Evolutionary conservation across 805 yeast species (phyloP).

Genomic region (Candida stauntonica): DNA sequence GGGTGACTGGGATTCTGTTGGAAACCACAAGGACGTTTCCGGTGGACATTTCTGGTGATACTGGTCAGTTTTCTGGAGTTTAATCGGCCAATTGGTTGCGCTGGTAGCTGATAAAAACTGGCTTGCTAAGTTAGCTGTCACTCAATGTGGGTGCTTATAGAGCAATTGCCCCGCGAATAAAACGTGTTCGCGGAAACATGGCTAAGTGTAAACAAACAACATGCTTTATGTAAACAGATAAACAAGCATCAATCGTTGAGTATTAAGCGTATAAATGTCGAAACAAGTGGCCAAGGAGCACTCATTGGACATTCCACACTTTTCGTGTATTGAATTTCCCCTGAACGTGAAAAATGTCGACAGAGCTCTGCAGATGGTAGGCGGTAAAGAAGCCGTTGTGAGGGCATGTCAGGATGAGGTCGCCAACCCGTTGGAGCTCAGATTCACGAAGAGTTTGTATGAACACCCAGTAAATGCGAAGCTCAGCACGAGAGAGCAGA

Average conservation of each 20-base stretch:
- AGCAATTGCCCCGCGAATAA: no score
- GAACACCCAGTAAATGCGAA: constrained; percentile 64
- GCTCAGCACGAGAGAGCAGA: constrained; percentile 48
- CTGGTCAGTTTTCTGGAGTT: no score
- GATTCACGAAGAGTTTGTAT: constrained; percentile 34
- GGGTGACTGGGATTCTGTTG: constrained; percentile 92
- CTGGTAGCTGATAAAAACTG: neutral
- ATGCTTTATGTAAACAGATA: neutral
- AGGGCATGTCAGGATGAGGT: constrained; percentile 29
- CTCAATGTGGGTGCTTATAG: no score
- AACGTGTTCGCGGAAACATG: no score
- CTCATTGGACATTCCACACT: constrained; percentile 69
- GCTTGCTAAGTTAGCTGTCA: no score
- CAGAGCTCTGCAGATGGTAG: constrained; percentile 65
- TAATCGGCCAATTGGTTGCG: no score
- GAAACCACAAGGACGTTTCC: constrained; percentile 84
- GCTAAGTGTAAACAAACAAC: constrained; percentile 1
- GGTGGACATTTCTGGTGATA: constrained; percentile 9
- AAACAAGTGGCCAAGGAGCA: constrained; percentile 45
- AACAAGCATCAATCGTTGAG: neutral
- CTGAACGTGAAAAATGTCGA: constrained; percentile 57
- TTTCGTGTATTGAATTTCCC: constrained; percentile 76
- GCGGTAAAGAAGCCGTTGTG: constrained; percentile 45
- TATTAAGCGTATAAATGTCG: constrained; percentile 11
- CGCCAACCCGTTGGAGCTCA: constrained; percentile 35